phyloP scores from a whole-genome alignment of 1,284 basidiomycete species.

The Volvariella surrecta region DNA sequence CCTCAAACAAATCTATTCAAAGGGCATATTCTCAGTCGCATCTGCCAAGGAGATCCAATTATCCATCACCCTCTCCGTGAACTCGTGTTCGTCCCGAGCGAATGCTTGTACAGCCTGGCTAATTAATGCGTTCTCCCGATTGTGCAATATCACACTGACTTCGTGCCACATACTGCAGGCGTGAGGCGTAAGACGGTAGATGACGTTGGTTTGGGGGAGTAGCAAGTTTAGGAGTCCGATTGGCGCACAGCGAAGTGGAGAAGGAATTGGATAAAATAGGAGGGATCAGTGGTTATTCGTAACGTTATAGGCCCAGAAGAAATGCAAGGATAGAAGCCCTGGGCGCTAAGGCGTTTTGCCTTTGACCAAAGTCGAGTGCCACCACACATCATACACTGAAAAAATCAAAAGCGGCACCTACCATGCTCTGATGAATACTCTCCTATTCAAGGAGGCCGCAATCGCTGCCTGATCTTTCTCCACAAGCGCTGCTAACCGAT shows the following conservation, averaged over 20 bases:
- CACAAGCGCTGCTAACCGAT: slow-evolving; percentile 57
- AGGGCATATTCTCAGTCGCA: slow-evolving; percentile 73
- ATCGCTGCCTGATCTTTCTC: slow-evolving; percentile 76
- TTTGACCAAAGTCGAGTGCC: slow-evolving; percentile 6
- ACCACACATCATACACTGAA: slow-evolving; percentile 1
- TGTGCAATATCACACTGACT: slow-evolving; percentile 79
- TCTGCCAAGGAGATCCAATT: slow-evolving; percentile 73
- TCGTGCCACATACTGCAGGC: slow-evolving; percentile 81
- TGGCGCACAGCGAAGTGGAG: background rate
- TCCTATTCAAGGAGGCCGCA: slow-evolving; percentile 55
- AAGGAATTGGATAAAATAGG: background rate
- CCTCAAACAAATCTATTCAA: no score
- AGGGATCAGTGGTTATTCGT: no score
- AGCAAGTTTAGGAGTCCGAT: no score
- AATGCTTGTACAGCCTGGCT: slow-evolving; percentile 66
- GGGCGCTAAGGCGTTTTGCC: no score
- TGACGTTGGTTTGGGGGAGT: no score
- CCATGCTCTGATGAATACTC: slow-evolving; percentile 82
- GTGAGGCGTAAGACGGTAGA: background rate
- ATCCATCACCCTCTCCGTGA: slow-evolving; percentile 47
- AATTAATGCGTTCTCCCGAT: slow-evolving; percentile 78
- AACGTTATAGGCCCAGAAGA: no score
- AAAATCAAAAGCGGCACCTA: slow-evolving; percentile 30
- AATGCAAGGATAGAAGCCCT: slow-evolving; percentile 4
- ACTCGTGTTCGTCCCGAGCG: slow-evolving; percentile 63